These are phyloP conservation scores for Venturiaceae sp. DNA, from an alignment of 2,329 filamentous ascomycete species.

Conservation along the genomic window DNA sequence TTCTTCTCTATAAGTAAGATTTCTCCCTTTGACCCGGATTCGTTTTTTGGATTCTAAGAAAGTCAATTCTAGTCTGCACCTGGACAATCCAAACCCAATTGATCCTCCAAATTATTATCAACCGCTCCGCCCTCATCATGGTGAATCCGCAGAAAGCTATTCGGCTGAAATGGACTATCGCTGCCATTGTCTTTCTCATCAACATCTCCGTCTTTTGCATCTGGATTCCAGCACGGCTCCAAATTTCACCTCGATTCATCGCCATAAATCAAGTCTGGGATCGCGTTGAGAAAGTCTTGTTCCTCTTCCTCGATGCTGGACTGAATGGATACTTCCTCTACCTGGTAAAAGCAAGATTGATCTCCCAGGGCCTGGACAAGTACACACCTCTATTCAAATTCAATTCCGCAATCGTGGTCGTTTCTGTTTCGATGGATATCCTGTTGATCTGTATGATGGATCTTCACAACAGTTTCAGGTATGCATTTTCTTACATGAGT, in stretches of 20 bases:
- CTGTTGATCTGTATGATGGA: neutral
- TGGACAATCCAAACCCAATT: constrained; percentile 41
- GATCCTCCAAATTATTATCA: constrained; percentile 46
- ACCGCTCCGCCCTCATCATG: constrained; percentile 41
- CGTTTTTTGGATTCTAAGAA: too few species aligned
- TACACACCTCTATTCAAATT: constrained; percentile 30
- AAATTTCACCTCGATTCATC: constrained; percentile 30
- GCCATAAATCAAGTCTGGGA: constrained; percentile 43
- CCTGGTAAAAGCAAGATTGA: constrained; percentile 27
- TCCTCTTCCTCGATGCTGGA: constrained; percentile 38
- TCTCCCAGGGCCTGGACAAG: constrained; percentile 29
- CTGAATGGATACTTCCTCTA: constrained; percentile 46
- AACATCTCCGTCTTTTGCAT: constrained; percentile 46
- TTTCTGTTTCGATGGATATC: constrained; percentile 32
- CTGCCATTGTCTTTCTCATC: constrained; percentile 35
- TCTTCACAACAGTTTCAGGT: neutral
- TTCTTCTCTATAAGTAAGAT: too few species aligned
- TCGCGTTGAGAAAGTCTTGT: constrained; percentile 41
- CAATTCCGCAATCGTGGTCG: constrained; percentile 29
- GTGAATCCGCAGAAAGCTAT: constrained; percentile 27
- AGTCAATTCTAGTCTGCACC: too few species aligned
- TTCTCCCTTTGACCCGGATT: too few species aligned
- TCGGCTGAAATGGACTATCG: constrained; percentile 38
- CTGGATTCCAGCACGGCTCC: constrained; percentile 43
- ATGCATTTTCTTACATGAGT: neutral